Conservation (phyloP, 2,329 filamentous ascomycete genomes). For the Cladosporium austrohemisphaericum region DNA sequence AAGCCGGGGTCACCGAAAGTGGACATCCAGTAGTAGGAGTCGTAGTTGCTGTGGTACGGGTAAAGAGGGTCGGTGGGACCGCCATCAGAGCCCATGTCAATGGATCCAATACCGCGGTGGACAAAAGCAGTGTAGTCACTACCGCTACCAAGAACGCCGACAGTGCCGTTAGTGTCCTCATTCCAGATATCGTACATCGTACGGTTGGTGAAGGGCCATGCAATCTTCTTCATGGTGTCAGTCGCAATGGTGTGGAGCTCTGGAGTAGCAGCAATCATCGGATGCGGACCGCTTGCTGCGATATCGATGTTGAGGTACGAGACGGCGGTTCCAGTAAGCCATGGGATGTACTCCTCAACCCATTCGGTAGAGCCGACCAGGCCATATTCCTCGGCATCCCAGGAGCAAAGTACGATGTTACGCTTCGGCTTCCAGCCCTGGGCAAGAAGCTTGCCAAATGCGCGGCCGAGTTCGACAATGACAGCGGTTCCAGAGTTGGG, state of each 20-base stretch:
- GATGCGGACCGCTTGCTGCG: constrained; percentile 52
- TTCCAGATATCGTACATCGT: constrained; percentile 47
- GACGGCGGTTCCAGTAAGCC: constrained; percentile 43
- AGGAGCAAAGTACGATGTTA: constrained; percentile 45
- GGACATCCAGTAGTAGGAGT: constrained; percentile 51
- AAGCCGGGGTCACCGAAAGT: constrained; percentile 51
- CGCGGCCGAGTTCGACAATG: constrained; percentile 49
- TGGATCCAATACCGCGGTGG: constrained; percentile 36
- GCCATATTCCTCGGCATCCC: constrained; percentile 44
- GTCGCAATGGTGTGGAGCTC: constrained; percentile 67
- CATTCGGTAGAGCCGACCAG: constrained; percentile 45
- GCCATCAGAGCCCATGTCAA: constrained; percentile 42
- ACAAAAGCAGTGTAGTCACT: constrained; percentile 48
- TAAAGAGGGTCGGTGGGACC: constrained; percentile 40
- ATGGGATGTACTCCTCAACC: constrained; percentile 49
- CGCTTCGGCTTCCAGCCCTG: constrained; percentile 51
- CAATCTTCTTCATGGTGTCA: constrained; percentile 59
- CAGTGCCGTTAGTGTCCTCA: constrained; percentile 31
- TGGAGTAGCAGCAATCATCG: constrained; percentile 64
- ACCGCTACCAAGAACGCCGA: constrained; percentile 45
- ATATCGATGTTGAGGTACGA: constrained; percentile 53
- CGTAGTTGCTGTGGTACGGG: constrained; percentile 48
- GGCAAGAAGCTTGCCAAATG: constrained; percentile 45
- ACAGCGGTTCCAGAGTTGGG: constrained; percentile 51
- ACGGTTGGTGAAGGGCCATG: constrained; percentile 36